Percentiles rank a stretch among this genome's conserved stretches.
Evolutionary conservation across 75 land plant genomes (phyloP).

Genomic region (Selaginella tamariscina): DNA sequence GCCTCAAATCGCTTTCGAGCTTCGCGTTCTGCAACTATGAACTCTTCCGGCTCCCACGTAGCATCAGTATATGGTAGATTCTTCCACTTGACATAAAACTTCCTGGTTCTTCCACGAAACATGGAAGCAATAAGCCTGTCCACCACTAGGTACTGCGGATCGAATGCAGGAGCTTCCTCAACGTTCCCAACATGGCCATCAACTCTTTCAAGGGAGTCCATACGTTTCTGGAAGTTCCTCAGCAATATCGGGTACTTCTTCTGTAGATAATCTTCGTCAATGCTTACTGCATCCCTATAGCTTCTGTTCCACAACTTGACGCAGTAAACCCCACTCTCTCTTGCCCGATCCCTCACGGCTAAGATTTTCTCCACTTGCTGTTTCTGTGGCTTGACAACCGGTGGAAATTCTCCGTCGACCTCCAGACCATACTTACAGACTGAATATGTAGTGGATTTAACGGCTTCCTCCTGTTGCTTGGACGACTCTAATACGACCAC

Average conservation of each 20-base stretch:
- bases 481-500: too few relatives aligned
- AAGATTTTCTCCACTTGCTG: conserved; percentile 19
- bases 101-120: conserved; percentile 1
- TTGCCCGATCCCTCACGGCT: conserved; percentile 8
- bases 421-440: not conserved
- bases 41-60: conserved; percentile 26
- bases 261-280: conserved; percentile 12
- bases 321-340: conserved; percentile 15
- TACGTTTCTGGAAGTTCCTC: conserved; percentile 21
- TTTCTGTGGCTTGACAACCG: not conserved
- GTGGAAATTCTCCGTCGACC: not conserved
- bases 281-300: conserved; percentile 22
- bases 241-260: conserved; percentile 18
- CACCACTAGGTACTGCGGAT: conserved; percentile 19
- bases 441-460: not conserved
- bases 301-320: conserved; percentile 20
- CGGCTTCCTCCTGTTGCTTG: not conserved
- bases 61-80: conserved; percentile 24
- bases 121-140: conserved; percentile 21
- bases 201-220: conserved; percentile 13
- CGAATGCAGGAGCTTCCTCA: conserved; percentile 23
- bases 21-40: conserved; percentile 4
- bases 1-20: conserved; percentile 12
- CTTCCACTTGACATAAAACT: conserved; percentile 23
- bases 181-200: conserved; percentile 20